phyloP scores from a whole-genome alignment of 805 yeast species.

The Blastobotrys terrestris region DNA sequence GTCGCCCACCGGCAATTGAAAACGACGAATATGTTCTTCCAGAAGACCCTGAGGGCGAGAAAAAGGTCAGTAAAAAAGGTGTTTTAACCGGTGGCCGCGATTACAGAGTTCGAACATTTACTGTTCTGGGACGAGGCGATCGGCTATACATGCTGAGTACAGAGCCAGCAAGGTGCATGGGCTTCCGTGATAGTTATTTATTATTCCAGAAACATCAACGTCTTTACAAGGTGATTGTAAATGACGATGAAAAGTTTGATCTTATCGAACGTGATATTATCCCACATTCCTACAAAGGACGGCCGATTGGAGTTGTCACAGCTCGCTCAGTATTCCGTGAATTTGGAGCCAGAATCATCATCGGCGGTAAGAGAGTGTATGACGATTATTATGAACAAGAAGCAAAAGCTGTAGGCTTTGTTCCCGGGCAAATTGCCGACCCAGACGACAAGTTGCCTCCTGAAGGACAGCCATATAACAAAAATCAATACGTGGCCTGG shows the following conservation, averaged over 20 bases:
- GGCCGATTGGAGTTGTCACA: constrained; percentile 83
- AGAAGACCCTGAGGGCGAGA: constrained; percentile 72
- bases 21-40: constrained; percentile 76
- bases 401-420: constrained; percentile 48
- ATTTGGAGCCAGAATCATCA: constrained; percentile 80
- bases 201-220: constrained; percentile 80
- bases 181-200: constrained; percentile 85
- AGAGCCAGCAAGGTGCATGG: constrained; percentile 93
- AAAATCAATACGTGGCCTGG: constrained; percentile 51
- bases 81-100: constrained; percentile 63
- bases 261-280: constrained; percentile 73
- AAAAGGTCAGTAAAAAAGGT: constrained; percentile 64
- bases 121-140: constrained; percentile 51
- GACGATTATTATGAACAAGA: constrained; percentile 86
- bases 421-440: constrained; percentile 66
- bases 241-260: constrained; percentile 75
- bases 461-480: constrained; percentile 39
- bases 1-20: constrained; percentile 54
- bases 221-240: constrained; percentile 65
- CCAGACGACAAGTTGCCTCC: constrained; percentile 47
- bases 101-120: constrained; percentile 49
- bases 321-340: constrained; percentile 86
- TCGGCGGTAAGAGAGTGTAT: constrained; percentile 68
- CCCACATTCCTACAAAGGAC: constrained; percentile 85
- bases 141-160: constrained; percentile 84